Conservation (phyloP, 2,329 filamentous ascomycete species). For the Neophaeococcomyces aloes region DNA sequence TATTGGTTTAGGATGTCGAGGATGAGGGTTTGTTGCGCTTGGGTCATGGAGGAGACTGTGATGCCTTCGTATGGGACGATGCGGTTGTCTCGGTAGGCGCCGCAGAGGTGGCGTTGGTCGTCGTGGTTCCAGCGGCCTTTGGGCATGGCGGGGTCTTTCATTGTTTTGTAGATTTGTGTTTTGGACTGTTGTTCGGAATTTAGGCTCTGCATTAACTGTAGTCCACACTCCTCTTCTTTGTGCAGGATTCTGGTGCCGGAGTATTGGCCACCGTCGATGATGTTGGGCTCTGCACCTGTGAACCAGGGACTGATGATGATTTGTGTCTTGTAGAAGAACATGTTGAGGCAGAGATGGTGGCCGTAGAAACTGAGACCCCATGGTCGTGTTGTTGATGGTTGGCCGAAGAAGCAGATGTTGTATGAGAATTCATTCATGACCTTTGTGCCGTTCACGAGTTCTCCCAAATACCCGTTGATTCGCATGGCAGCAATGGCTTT, state of each 20-base stretch:
- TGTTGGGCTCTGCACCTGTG: constrained; percentile 68
- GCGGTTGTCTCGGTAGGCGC: constrained; percentile 68
- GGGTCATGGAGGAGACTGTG: constrained; percentile 39
- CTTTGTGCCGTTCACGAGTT: constrained; percentile 49
- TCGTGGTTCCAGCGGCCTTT: constrained; percentile 63
- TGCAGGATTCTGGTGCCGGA: constrained; percentile 56
- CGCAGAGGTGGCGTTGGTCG: constrained; percentile 67
- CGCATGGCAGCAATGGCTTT: constrained; percentile 62
- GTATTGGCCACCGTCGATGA: constrained; percentile 56
- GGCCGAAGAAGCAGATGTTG: constrained; percentile 63
- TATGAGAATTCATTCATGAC: constrained; percentile 68
- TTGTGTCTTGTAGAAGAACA: constrained; percentile 55
- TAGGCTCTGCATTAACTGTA: constrained; percentile 60
- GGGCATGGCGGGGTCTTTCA: constrained; percentile 58
- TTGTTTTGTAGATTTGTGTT: constrained; percentile 48
- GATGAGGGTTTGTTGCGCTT: constrained; percentile 45
- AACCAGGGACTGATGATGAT: constrained; percentile 65
- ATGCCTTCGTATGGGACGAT: constrained; percentile 65
- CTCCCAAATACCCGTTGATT: constrained; percentile 64
- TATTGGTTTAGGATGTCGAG: constrained; percentile 53
- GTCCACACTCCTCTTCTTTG: constrained; percentile 52
- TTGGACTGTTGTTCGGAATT: constrained; percentile 33
- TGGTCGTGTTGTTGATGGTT: constrained; percentile 45
- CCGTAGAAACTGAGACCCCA: constrained; percentile 71
- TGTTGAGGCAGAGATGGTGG: constrained; percentile 64